Percentiles rank a stretch among this genome's conserved stretches.
These are phyloP conservation scores for Skeletonema grethae DNA, from an alignment of 108 stramenopile genomes.

Conservation along the genomic window DNA sequence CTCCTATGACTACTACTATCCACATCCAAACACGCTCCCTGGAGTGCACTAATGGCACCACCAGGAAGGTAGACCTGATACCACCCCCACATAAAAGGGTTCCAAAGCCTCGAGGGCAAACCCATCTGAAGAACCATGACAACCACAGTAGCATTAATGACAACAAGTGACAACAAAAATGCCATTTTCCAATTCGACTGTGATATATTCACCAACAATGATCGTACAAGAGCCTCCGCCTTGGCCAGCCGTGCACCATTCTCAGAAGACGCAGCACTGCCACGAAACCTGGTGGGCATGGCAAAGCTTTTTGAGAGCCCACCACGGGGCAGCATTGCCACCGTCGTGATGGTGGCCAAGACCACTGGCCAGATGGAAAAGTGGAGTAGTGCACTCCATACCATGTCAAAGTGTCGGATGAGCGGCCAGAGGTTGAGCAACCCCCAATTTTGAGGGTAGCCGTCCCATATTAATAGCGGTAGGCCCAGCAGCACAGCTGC, in stretches of 20 bases:
- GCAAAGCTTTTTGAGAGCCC: conserved; percentile 9
- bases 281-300: conserved; percentile 1
- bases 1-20: conserved; percentile 4
- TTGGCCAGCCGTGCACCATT: conserved; percentile 8
- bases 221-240: neutral
- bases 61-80: conserved; percentile 37
- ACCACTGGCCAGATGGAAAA: conserved; percentile 41
- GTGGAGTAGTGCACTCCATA: conserved; percentile 46
- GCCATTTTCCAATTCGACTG: conserved; percentile 47
- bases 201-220: conserved; percentile 18
- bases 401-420: conserved; percentile 38
- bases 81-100: conserved; percentile 49
- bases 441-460: conserved; percentile 24
- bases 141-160: conserved; percentile 15
- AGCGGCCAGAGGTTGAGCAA: conserved; percentile 2
- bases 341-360: conserved; percentile 4
- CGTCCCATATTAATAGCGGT: conserved; percentile 35
- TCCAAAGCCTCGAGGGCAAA: conserved; percentile 34
- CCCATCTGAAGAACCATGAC: conserved; percentile 45
- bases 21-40: conserved; percentile 41
- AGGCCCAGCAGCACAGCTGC: conserved; percentile 3
- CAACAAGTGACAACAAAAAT: conserved; percentile 14
- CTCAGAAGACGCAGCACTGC: neutral
- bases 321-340: conserved; percentile 18
- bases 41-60: conserved; percentile 8